These are phyloP conservation scores for Cicer yamashitae DNA, from an alignment of 306 rosid genomes.

Conservation along the genomic window DNA sequence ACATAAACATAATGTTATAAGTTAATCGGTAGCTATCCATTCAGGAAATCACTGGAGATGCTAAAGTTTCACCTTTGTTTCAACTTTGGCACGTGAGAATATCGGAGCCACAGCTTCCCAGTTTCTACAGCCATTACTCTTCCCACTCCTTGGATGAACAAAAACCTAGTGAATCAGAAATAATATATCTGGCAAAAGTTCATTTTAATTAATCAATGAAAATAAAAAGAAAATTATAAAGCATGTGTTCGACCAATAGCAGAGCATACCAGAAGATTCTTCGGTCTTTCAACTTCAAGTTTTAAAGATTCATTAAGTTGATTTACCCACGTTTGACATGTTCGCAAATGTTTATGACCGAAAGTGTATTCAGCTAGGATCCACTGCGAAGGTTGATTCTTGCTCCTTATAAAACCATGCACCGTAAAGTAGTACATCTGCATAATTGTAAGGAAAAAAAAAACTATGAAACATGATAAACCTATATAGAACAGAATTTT, in stretches of 20 bases:
- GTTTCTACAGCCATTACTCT: slow-evolving; percentile 71
- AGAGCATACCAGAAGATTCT: slow-evolving; percentile 81
- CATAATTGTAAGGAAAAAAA: slow-evolving; percentile 46
- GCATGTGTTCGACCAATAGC: slow-evolving; percentile 37
- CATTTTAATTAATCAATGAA: slow-evolving; percentile 51
- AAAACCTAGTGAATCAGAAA: slow-evolving; percentile 81
- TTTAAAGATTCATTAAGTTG: slow-evolving; percentile 57
- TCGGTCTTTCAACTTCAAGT: slow-evolving; percentile 72
- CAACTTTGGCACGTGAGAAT: slow-evolving; percentile 78
- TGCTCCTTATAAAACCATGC: slow-evolving; percentile 70
- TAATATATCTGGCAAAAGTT: slow-evolving; percentile 55
- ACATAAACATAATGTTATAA: slow-evolving; percentile 11
- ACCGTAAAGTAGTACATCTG: slow-evolving; percentile 76
- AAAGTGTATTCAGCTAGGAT: slow-evolving; percentile 69
- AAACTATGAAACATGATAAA: slow-evolving; percentile 24
- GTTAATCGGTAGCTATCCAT: slow-evolving; percentile 5
- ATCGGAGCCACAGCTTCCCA: slow-evolving; percentile 90
- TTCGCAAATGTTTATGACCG: slow-evolving; percentile 62
- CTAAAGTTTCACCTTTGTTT: slow-evolving; percentile 67
- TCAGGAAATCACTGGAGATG: slow-evolving; percentile 29
- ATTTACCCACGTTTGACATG: slow-evolving; percentile 82
- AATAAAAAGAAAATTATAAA: slow-evolving; percentile 35
- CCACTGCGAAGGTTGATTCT: slow-evolving; percentile 61
- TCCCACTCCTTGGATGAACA: slow-evolving; percentile 96
- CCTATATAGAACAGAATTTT: slow-evolving; percentile 26